Evolutionary conservation across 2,329 filamentous ascomycete genomes (phyloP), one percentile per base, ranked within the genome.

Genomic region (Rutstroemia sydowiana): DNA sequence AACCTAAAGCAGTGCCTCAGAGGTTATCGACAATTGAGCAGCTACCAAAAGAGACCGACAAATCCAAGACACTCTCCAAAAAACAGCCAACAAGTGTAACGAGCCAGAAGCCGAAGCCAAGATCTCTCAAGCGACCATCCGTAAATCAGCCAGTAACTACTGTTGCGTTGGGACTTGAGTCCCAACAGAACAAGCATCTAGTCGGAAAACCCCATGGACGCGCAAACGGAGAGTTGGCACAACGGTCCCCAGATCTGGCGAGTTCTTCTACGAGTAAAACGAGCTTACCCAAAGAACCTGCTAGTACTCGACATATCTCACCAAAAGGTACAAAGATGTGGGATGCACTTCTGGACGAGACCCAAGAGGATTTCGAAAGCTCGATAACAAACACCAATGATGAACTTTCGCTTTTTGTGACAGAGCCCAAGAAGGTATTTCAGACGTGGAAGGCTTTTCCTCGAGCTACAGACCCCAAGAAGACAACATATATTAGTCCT

Each of bases 271-370:
- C 26, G 18, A 30, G 32, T 21, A 21, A 36, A 14, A 18, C n/a
- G 31, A 45, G 41, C 41, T 26, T 31, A 13, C 31, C 7, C 28
- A 13, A 14, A 14, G 16, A 14, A 11, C 23, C 23, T 13, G 14
- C 5, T 18, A 34, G n/a, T 11, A 8, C n/a, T 3, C 34, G 34
- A 18, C 48, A 39, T 18, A 39, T 51, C 21, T 63, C 62, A 13
- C 64, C 63, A 10, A 61, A 55, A 36, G 61, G 58, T 11, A 28
- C 57, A 28, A 56, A 61, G 44, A 58, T 65, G 55, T 61, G 63
- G 64, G 16, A 39, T 51, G 7, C 26, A 4, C 23, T 51, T 10
- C 36, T 48, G 3, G 36, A 48, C 23, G 20, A 32, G 14, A 36
- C 16, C 10, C 18, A 37, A 7, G 48, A 28, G 36, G 14, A 21